A percentile compares a stretch with the other conserved stretches of the same genome.
phyloP scores from a whole-genome alignment of 371 early-diverging fungal genomes.

The Gilbertella persicaria region DNA sequence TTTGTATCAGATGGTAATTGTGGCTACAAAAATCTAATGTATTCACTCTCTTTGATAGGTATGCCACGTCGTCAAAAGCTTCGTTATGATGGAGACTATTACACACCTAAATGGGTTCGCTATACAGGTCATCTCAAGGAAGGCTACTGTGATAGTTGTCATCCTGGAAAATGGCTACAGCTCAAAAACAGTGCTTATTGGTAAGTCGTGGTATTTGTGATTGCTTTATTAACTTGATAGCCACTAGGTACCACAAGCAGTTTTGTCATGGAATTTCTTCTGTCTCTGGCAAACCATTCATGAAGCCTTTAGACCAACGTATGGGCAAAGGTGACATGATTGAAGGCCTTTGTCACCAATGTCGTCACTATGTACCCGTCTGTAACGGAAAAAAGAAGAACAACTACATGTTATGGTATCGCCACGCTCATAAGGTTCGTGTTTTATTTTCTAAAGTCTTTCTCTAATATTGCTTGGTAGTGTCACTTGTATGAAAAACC shows the following conservation, averaged over 20 bases:
- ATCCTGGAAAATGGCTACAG: constrained; percentile 83
- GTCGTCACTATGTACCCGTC: constrained; percentile 74
- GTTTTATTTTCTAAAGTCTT: not conserved
- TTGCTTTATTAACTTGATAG: not conserved
- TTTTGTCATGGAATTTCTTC: constrained; percentile 84
- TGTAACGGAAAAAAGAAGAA: constrained; percentile 68
- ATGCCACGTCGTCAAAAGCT: constrained; percentile 58
- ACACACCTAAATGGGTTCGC: constrained; percentile 84
- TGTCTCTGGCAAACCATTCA: constrained; percentile 74
- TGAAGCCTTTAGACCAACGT: constrained; percentile 67
- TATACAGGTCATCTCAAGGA: constrained; percentile 73
- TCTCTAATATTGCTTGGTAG: constrained; percentile 1
- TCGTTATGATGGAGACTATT: constrained; percentile 72
- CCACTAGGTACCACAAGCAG: constrained; percentile 80
- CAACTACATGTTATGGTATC: constrained; percentile 69
- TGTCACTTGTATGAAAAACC: constrained; percentile 29
- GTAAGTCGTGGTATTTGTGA: constrained; percentile 33
- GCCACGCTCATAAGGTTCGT: constrained; percentile 76
- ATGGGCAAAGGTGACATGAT: constrained; percentile 53
- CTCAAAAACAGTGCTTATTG: constrained; percentile 88
- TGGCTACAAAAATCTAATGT: not conserved
- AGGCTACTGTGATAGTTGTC: constrained; percentile 80
- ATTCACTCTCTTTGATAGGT: constrained; percentile 2
- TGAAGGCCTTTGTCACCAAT: constrained; percentile 85
- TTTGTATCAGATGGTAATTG: not conserved